A percentile compares a stretch with the other conserved stretches of the same genome.
Conservation (phyloP, 768 basidiomycete genomes). For the Tylopilus sp. region DNA sequence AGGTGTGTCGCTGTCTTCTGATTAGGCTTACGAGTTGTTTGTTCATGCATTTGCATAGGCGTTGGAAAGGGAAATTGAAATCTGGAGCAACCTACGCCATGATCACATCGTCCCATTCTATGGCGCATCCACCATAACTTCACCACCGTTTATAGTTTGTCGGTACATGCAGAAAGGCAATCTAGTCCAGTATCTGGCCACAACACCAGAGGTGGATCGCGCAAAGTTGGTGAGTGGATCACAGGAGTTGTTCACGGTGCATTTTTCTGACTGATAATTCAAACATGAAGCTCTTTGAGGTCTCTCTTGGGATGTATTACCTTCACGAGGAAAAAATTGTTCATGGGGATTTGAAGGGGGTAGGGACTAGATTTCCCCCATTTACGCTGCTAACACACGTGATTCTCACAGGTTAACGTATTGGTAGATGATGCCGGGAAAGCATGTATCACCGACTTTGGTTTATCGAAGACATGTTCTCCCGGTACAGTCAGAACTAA, state of each 20-base stretch:
- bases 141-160: slow-evolving; percentile 5
- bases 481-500: slow-evolving; percentile 12
- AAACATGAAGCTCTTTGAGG: slow-evolving; percentile 4
- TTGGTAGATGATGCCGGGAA: slow-evolving; percentile 30
- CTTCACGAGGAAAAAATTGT: slow-evolving; percentile 17
- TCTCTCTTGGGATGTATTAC: slow-evolving; percentile 14
- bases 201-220: not conserved
- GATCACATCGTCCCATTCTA: slow-evolving; percentile 12
- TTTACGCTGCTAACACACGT: not conserved
- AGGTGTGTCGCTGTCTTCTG: not conserved
- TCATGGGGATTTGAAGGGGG: slow-evolving; percentile 31
- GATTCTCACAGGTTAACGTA: slow-evolving; percentile 27
- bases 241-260: too few relatives aligned
- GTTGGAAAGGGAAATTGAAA: slow-evolving; percentile 5
- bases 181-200: slow-evolving; percentile 2
- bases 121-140: slow-evolving; percentile 5
- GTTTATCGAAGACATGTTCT: slow-evolving; percentile 27
- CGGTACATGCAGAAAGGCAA: slow-evolving; percentile 7
- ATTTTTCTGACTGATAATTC: not conserved
- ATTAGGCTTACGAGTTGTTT: not conserved
- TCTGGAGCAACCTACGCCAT: slow-evolving; percentile 10
- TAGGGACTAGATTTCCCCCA: not conserved
- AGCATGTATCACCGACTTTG: slow-evolving; percentile 35
- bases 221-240: not conserved
- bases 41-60: not conserved